Percentiles rank a stretch among this genome's conserved stretches.
Conservation (phyloP, 768 basidiomycete genomes). For the Russula earlei region DNA sequence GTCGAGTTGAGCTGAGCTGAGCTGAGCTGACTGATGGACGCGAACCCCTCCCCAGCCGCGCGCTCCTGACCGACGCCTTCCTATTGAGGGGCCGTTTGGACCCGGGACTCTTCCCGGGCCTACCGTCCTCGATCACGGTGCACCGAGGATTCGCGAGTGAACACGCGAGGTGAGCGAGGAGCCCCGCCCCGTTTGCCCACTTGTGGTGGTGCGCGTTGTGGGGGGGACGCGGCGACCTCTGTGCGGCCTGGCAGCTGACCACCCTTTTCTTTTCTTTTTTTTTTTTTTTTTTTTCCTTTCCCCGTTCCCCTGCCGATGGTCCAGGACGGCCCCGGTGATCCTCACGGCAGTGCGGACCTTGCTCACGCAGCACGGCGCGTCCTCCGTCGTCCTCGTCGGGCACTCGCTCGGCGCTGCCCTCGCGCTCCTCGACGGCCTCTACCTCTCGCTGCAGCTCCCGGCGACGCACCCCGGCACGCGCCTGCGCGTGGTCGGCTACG, state of each 20-base stretch:
- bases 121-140: slow-evolving; percentile 34
- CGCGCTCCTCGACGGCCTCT: slow-evolving; percentile 27
- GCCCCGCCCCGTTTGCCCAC: no score
- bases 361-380: slow-evolving; percentile 31
- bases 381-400: slow-evolving; percentile 33
- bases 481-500: slow-evolving; percentile 40
- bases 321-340: slow-evolving; percentile 34
- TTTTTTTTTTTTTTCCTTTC: no score
- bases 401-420: slow-evolving; percentile 22
- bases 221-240: no score
- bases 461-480: slow-evolving; percentile 20
- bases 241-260: no score
- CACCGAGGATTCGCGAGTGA: slow-evolving; percentile 47
- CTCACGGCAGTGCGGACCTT: slow-evolving; percentile 35
- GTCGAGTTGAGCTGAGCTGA: no score
- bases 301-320: no score
- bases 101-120: slow-evolving; percentile 45
- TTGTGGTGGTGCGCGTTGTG: no score
- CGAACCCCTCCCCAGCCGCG: no score
- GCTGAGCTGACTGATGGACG: no score
- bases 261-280: no score
- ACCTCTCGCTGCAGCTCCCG: slow-evolving; percentile 26
- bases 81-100: no score
- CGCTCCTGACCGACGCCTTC: no score
- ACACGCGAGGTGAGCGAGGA: slow-evolving; percentile 32